A percentile compares a stretch with the other conserved stretches of the same genome.
Conservation (phyloP, 2,329 filamentous ascomycete genomes). For the Ramularia endophylla region DNA sequence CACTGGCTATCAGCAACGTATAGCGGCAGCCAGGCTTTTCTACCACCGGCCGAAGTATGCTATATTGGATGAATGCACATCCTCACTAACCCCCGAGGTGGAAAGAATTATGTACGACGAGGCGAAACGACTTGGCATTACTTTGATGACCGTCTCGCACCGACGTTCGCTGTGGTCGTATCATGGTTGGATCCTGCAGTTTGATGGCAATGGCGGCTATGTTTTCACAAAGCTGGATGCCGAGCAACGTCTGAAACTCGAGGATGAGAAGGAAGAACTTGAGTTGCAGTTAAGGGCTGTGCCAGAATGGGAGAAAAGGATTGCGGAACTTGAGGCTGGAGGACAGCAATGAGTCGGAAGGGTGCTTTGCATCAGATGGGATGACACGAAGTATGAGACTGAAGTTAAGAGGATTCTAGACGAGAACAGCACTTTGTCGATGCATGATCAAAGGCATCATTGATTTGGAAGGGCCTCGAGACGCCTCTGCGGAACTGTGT, state of each 20-base stretch:
- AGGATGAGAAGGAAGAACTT: constrained; percentile 95
- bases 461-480: too few species aligned
- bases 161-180: constrained; percentile 93
- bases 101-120: constrained; percentile 97
- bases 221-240: constrained; percentile 88
- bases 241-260: constrained; percentile 73
- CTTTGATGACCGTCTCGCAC: constrained; percentile 94
- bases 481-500: too few species aligned
- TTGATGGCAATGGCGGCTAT: constrained; percentile 88
- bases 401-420: too few species aligned
- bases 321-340: constrained; percentile 60
- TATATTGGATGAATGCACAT: constrained; percentile 95
- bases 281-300: constrained; percentile 80
- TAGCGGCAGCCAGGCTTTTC: constrained; percentile 93
- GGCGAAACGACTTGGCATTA: constrained; percentile 84
- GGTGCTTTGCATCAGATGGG: background rate
- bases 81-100: constrained; percentile 87
- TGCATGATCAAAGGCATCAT: too few species aligned
- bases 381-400: too few species aligned
- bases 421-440: too few species aligned
- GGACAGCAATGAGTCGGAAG: constrained; percentile 3
- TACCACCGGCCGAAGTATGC: constrained; percentile 91
- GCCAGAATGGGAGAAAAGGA: constrained; percentile 78
- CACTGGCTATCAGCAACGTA: constrained; percentile 86
- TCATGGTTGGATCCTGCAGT: constrained; percentile 89